Conservation (phyloP, 2,329 filamentous ascomycete species). For the Niveomyces coronatus region DNA sequence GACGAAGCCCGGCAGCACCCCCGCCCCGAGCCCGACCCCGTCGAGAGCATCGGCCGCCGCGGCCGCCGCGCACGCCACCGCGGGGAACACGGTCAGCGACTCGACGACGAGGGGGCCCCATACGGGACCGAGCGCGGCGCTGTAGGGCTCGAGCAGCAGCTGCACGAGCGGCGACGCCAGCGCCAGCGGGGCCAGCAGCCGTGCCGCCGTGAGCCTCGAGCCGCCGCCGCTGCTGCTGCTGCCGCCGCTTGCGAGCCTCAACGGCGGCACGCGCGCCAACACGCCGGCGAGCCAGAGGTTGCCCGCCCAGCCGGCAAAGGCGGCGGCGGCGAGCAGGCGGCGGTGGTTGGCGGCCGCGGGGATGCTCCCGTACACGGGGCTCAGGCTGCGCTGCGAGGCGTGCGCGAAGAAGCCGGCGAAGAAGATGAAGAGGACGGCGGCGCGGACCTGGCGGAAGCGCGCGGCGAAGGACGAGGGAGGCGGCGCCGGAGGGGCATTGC, state of each 20-base stretch:
- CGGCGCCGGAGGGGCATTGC: slow-evolving; percentile 28
- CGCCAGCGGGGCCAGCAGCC: slow-evolving; percentile 61
- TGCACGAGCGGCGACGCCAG: slow-evolving; percentile 67
- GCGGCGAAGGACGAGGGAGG: slow-evolving; percentile 25
- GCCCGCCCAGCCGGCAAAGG: slow-evolving; percentile 61
- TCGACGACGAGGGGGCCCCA: slow-evolving; percentile 72
- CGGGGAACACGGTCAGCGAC: slow-evolving; percentile 59
- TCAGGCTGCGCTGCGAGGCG: slow-evolving; percentile 64
- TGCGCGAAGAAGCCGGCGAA: slow-evolving; percentile 51
- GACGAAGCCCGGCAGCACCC: slow-evolving; percentile 43
- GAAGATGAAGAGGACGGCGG: slow-evolving; percentile 19
- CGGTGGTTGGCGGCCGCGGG: slow-evolving; percentile 64
- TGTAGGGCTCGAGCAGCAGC: slow-evolving; percentile 58
- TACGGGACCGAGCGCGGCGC: slow-evolving; percentile 52
- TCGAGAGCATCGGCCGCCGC: slow-evolving; percentile 57
- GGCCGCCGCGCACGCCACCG: slow-evolving; percentile 51
- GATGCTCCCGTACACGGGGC: slow-evolving; percentile 81
- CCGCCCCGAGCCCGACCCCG: slow-evolving; percentile 41
- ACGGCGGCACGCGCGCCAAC: neutral
- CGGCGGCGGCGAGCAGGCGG: slow-evolving; percentile 52
- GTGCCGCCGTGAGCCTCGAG: slow-evolving; percentile 40
- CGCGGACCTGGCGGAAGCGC: slow-evolving; percentile 31
- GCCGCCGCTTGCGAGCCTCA: slow-evolving; percentile 9
- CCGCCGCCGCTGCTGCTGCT: no score
- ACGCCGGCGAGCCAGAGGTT: slow-evolving; percentile 44